Percentiles rank a stretch among this genome's conserved stretches.
phyloP scores from a whole-genome alignment of 148 eudicot genomes.

The Rhododendron ovatum region DNA sequence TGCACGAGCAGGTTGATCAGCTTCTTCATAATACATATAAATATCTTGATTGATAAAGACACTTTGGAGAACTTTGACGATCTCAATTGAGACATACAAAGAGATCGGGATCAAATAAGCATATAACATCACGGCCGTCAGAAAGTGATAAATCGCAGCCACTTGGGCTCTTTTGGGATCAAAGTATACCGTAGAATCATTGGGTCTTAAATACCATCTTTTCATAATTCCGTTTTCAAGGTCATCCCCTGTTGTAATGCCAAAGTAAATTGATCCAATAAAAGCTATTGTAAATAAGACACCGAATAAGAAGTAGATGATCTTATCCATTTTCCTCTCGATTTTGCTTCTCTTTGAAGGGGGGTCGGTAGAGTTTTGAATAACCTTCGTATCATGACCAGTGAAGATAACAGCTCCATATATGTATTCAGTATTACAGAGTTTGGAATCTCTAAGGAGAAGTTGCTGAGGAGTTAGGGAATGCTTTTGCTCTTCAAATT shows the following conservation, averaged over 20 bases:
- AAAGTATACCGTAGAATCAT: conserved; percentile 43
- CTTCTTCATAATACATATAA: conserved; percentile 80
- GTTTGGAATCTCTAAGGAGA: conserved; percentile 82
- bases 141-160: conserved; percentile 66
- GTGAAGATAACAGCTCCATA: conserved; percentile 89
- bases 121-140: conserved; percentile 75
- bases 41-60: conserved; percentile 72
- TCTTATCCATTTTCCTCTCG: conserved; percentile 85
- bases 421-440: conserved; percentile 76
- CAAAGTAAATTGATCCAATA: conserved; percentile 75
- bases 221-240: conserved; percentile 40
- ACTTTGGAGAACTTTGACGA: conserved; percentile 85
- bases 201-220: conserved; percentile 88
- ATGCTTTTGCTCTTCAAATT: conserved; percentile 50
- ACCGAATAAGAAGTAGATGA: conserved; percentile 67
- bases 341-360: conserved; percentile 93
- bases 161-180: conserved; percentile 55
- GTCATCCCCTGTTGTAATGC: conserved; percentile 58
- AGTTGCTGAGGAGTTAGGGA: conserved; percentile 82
- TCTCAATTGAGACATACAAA: conserved; percentile 83
- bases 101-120: conserved; percentile 88
- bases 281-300: conserved; percentile 55
- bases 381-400: conserved; percentile 89
- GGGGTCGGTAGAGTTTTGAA: conserved; percentile 84
- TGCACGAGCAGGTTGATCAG: conserved; percentile 87